Evolutionary conservation across 768 basidiomycete species (phyloP), one percentile per base, ranked within the genome.

Genomic region (Tulasnella sp.): DNA sequence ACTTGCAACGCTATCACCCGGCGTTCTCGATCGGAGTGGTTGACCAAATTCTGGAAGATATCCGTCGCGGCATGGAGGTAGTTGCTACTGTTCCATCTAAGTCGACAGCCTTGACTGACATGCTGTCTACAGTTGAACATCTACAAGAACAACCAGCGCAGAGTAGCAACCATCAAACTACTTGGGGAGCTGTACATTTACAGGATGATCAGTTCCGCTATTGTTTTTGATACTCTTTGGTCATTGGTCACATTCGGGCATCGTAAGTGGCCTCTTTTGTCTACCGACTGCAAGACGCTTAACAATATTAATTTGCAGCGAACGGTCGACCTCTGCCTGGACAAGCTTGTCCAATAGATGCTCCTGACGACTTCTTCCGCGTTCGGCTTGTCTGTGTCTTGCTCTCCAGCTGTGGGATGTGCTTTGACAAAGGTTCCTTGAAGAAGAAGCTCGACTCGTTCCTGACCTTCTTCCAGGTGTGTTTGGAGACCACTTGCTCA

Each of bases 181-280:
- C 86, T 99, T 1, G 97, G 96, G 52, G 97, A 99, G 80, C 83
- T 99, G 52, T 99, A 98, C 80, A 98, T 96, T 79, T 98, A 97
- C 79, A 88, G 97, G 29, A 83, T 98, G 22, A 81, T 98, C 76
- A 90, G 90, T 76, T 96, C 95, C 6, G 83, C 88, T 16, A 88
- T 98, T 77, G 85, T 98, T 62, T 97, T 98, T 74, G 96, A 98
- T 78, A 91, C 89, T 0, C 81, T 99, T 1, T 99, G 97, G 97
- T 90, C 90, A 6, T 80, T 99, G 44, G 89, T 95, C 29, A 97
- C 94, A 0, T 98, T 97, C 76, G 97, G 95, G 8, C 95, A 98
- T 83, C 88, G 95, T 98, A 75, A 82, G 94, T 8, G 75, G 3
- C 67, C 72, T 59, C 52, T 36, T n/a, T 16, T 29, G 71, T 62